phyloP scores from a whole-genome alignment of 306 rosid genomes.

The Alnus rubra region DNA sequence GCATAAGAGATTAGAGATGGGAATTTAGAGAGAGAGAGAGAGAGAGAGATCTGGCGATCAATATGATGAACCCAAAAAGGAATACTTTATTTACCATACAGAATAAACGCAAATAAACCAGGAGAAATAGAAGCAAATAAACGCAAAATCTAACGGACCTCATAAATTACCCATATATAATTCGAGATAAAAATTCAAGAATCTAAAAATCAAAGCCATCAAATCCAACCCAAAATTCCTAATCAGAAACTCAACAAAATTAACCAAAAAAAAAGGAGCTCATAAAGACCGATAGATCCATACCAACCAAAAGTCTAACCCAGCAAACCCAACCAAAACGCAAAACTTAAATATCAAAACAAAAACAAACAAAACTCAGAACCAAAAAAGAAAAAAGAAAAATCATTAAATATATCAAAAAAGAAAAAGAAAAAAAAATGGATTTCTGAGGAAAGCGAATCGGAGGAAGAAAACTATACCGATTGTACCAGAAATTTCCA shows the following conservation, averaged over 20 bases:
- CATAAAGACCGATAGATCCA: constrained; percentile 29
- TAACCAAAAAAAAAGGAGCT: not conserved
- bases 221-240: constrained; percentile 16
- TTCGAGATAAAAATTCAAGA: constrained; percentile 18
- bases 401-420: constrained; percentile 14
- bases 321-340: constrained; percentile 39
- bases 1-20: not conserved
- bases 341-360: constrained; percentile 18
- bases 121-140: constrained; percentile 11
- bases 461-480: constrained; percentile 32
- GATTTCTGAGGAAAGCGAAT: not conserved
- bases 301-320: constrained; percentile 1
- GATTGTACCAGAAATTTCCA: constrained; percentile 22
- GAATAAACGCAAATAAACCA: constrained; percentile 2
- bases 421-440: not conserved
- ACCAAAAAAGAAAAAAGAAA: not conserved
- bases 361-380: constrained; percentile 5
- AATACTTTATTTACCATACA: constrained; percentile 10
- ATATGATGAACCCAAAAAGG: constrained; percentile 7
- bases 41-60: not conserved
- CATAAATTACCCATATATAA: constrained; percentile 11
- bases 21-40: not conserved
- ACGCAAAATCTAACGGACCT: constrained; percentile 10
- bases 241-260: not conserved
- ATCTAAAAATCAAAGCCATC: constrained; percentile 21